Conservation (phyloP, 108 stramenopile species). For the Skeletonema menzelii region DNA sequence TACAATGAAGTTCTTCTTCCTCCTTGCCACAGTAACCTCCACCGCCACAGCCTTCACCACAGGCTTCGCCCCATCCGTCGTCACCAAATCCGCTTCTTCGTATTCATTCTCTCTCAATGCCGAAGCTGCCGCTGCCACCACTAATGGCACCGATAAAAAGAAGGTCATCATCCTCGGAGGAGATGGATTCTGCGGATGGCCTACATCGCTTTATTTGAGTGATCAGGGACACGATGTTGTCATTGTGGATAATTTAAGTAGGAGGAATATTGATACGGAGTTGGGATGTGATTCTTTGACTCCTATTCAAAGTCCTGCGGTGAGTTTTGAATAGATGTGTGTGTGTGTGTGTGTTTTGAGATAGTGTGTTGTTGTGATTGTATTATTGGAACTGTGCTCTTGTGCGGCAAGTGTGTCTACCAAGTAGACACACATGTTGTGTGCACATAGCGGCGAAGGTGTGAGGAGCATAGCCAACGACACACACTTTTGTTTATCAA, state of each 20-base stretch:
- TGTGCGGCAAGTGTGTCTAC: background rate
- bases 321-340: too few relatives aligned
- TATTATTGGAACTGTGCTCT: too few relatives aligned
- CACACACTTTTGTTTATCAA: background rate
- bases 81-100: slow-evolving; percentile 9
- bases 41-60: slow-evolving; percentile 36
- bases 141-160: slow-evolving; percentile 60
- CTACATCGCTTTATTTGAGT: slow-evolving; percentile 88
- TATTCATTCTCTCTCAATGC: slow-evolving; percentile 11
- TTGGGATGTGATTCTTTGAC: slow-evolving; percentile 96
- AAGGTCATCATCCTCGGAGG: slow-evolving; percentile 92
- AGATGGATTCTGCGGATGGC: slow-evolving; percentile 99
- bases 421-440: background rate
- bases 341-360: too few relatives aligned
- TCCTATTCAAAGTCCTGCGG: slow-evolving; percentile 85
- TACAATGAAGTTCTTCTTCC: slow-evolving; percentile 37
- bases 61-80: background rate
- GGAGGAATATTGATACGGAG: slow-evolving; percentile 93
- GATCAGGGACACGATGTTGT: slow-evolving; percentile 92
- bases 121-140: background rate
- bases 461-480: background rate
- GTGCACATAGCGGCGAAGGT: background rate
- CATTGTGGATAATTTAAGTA: slow-evolving; percentile 92
- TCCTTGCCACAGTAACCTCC: slow-evolving; percentile 23
- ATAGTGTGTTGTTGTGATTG: slow-evolving; percentile 6